Base-by-base conservation (phyloP, 768 basidiomycete species). In the Tubosaeta brunneosetosa region DNA sequence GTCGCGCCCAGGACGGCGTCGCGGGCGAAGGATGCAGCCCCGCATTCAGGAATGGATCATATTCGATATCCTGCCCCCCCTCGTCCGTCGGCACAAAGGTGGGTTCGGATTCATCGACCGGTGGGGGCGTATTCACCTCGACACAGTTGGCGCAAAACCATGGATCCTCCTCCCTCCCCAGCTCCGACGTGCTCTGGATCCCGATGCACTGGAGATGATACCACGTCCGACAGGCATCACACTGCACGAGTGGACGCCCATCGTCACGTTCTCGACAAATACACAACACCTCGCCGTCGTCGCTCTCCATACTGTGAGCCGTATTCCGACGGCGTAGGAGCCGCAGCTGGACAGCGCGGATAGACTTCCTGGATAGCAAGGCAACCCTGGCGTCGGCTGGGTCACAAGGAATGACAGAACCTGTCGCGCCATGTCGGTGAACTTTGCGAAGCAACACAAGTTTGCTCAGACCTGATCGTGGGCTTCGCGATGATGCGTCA, bases 191-290 rank as follows among this genome's bases (percentile, higher is more conserved):
- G 58, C 74, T 77, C 47, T 69, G 71, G 59, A 92, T 86, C 47
- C 88, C 89, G 34, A 92, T 83, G 67, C 90, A 93, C 41, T 80
- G 71, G 31, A 90, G 75, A 68, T 93, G 90, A 63, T 86, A 91
- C 90, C 90, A 93, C 14, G 75, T 83, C 63, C 81, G 74, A 66
- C 90, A 93, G 4, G 77, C 75, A 60, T 92, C 89, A 58, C 90
- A 93, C 61, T 91, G 90, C 31, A 92, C 91, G 43, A 88, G 75
- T 52, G 83, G 79, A n/a, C 84, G 73, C 4, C 85, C 88, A 53
- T 89, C 85, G 59, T 87, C 84, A 47, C 70, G 73, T 16, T 82
- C 84, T 40, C 72, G 69, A 63, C 89, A 91, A 26, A 86, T 74
- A 64, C 90, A 92, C 16, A 83, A 61, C 16, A 77, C 67, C 44